A percentile compares a stretch with the other conserved stretches of the same genome.
Conservation (phyloP, 805 yeast species). For the Sungouiella blattae region DNA sequence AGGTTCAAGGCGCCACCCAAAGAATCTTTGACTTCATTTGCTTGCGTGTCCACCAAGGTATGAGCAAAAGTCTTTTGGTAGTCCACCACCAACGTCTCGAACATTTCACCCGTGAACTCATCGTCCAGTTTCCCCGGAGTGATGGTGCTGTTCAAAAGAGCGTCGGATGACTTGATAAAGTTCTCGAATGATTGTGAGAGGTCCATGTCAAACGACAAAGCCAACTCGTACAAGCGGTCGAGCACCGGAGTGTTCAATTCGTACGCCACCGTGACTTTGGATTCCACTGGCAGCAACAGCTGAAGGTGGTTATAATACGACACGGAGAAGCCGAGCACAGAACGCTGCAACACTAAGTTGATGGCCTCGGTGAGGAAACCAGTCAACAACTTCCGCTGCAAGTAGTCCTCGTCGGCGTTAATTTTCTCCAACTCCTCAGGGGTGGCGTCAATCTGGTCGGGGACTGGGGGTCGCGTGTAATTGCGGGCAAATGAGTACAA, state of each 20-base stretch:
- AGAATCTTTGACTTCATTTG: conserved; percentile 27
- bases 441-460: conserved; percentile 38
- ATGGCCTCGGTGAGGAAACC: conserved; percentile 56
- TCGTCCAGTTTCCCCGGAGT: conserved; percentile 8
- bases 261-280: conserved; percentile 16
- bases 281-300: conserved; percentile 5
- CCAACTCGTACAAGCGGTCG: conserved; percentile 36
- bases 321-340: conserved; percentile 20
- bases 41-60: conserved; percentile 23
- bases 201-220: conserved; percentile 65
- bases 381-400: conserved; percentile 65
- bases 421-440: conserved; percentile 38
- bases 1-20: conserved; percentile 22
- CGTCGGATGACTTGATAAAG: conserved; percentile 33
- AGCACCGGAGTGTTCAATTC: conserved; percentile 17
- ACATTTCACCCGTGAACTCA: conserved; percentile 35
- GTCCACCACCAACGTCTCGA: conserved; percentile 38
- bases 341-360: conserved; percentile 26
- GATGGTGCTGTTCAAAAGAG: conserved; percentile 32
- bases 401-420: conserved; percentile 52
- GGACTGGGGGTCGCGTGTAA: conserved; percentile 38
- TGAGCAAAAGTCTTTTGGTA: conserved; percentile 34
- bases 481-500: conserved; percentile 60
- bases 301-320: conserved; percentile 23
- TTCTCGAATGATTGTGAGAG: conserved; percentile 38